phyloP scores from a whole-genome alignment of 352 stramenopile genomes.

The Pythium apleroticum region DNA sequence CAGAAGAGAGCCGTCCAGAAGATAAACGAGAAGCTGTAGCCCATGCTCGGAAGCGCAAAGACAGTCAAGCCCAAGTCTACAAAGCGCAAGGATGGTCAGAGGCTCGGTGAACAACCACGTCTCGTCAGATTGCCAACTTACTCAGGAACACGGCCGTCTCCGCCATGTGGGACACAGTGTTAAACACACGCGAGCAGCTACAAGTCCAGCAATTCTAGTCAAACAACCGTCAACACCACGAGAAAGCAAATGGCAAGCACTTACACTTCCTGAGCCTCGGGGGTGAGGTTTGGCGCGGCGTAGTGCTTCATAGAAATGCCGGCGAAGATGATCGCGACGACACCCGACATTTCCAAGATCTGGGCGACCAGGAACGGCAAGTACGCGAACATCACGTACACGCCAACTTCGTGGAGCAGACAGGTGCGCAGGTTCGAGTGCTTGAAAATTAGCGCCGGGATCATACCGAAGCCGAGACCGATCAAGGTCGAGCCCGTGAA shows the following conservation, averaged over 20 bases:
- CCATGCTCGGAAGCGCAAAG: conserved; percentile 70
- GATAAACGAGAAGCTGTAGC: conserved; percentile 84
- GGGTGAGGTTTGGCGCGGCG: conserved; percentile 81
- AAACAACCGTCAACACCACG: not conserved
- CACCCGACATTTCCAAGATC: conserved; percentile 84
- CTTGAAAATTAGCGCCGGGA: conserved; percentile 90
- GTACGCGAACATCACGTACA: conserved; percentile 89
- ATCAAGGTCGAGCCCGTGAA: conserved; percentile 89
- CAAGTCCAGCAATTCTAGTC: not conserved
- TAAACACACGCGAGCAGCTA: conserved; percentile 88
- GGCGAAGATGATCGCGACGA: conserved; percentile 94
- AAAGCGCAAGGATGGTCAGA: conserved; percentile 1
- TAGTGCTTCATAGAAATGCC: conserved; percentile 92
- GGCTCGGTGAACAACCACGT: too few relatives aligned
- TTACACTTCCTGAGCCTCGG: conserved; percentile 79
- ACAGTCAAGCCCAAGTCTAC: conserved; percentile 90
- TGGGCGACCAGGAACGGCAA: conserved; percentile 75
- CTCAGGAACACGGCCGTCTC: conserved; percentile 94
- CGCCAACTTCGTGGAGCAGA: conserved; percentile 85
- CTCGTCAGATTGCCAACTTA: too few relatives aligned
- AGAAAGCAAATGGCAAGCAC: conserved; percentile 20
- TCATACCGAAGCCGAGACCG: conserved; percentile 80
- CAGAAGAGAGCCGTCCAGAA: conserved; percentile 87
- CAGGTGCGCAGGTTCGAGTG: conserved; percentile 86
- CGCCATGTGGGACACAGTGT: conserved; percentile 89